Evolutionary conservation across 2,329 filamentous ascomycete species (phyloP).

Genomic region (Gnomoniopsis smithogilvyi): DNA sequence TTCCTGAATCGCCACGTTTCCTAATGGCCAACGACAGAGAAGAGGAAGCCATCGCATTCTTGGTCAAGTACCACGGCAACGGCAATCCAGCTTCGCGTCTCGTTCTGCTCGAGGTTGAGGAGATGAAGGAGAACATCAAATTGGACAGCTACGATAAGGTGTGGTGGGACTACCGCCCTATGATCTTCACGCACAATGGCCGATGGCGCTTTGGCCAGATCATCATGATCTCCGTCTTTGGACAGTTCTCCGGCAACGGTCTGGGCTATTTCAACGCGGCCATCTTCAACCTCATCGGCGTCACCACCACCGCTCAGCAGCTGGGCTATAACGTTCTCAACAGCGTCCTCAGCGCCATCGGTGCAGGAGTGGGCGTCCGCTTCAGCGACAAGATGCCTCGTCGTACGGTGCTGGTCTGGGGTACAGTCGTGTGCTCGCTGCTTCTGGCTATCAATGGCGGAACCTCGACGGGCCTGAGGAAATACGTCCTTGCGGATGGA

Average conservation of each 20-base stretch:
- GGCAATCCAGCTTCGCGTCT: slow-evolving; percentile 35
- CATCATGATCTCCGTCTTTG: slow-evolving; percentile 48
- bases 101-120: slow-evolving; percentile 37
- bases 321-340: slow-evolving; percentile 44
- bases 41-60: slow-evolving; percentile 37
- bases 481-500: slow-evolving; percentile 16
- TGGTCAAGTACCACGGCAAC: slow-evolving; percentile 42
- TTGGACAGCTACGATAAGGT: slow-evolving; percentile 44
- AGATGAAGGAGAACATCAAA: slow-evolving; percentile 41
- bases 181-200: slow-evolving; percentile 40
- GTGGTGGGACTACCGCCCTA: slow-evolving; percentile 46
- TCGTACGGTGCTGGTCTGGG: slow-evolving; percentile 41
- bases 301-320: slow-evolving; percentile 33
- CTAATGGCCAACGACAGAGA: slow-evolving; percentile 38
- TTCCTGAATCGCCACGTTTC: slow-evolving; percentile 40
- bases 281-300: slow-evolving; percentile 40
- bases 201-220: slow-evolving; percentile 47
- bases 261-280: slow-evolving; percentile 49
- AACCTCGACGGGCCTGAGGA: slow-evolving; percentile 35
- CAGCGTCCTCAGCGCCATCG: slow-evolving; percentile 41
- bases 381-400: slow-evolving; percentile 44
- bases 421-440: slow-evolving; percentile 39
- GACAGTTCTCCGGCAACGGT: slow-evolving; percentile 49
- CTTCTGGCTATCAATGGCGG: slow-evolving; percentile 43
- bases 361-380: slow-evolving; percentile 39